phyloP scores from a whole-genome alignment of 495 filamentous ascomycete species.

The Penicillium lagena region DNA sequence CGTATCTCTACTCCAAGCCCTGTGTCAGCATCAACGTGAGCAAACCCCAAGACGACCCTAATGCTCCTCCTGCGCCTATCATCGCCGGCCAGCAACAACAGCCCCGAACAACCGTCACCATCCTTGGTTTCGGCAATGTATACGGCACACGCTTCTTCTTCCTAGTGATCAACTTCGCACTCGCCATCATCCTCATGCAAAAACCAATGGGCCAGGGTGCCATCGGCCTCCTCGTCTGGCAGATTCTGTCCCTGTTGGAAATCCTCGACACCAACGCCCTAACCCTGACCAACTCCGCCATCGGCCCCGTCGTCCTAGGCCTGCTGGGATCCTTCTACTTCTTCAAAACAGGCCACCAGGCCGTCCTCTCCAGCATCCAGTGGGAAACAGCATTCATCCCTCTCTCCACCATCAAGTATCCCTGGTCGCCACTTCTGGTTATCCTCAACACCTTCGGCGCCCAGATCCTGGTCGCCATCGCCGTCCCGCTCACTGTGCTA shows the following conservation, averaged over 20 bases:
- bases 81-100: constrained; percentile 19
- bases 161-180: constrained; percentile 68
- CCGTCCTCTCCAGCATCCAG: constrained; percentile 79
- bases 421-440: constrained; percentile 79
- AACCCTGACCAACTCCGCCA: constrained; percentile 50
- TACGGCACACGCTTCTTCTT: constrained; percentile 89
- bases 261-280: constrained; percentile 76
- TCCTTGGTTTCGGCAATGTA: constrained; percentile 87
- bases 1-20: constrained; percentile 69
- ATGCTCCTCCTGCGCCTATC: constrained; percentile 28
- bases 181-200: constrained; percentile 71
- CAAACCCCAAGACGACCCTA: constrained; percentile 18
- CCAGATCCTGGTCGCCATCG: constrained; percentile 72
- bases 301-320: constrained; percentile 80
- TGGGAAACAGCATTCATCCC: constrained; percentile 98
- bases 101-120: constrained; percentile 55
- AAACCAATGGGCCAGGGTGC: constrained; percentile 93
- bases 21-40: constrained; percentile 55
- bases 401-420: constrained; percentile 73
- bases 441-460: constrained; percentile 82
- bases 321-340: constrained; percentile 86
- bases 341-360: constrained; percentile 98
- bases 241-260: constrained; percentile 82
- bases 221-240: constrained; percentile 70
- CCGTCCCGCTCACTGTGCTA: constrained; percentile 73